Conservation (phyloP, 83 land plant species). For the Picea abies region DNA sequence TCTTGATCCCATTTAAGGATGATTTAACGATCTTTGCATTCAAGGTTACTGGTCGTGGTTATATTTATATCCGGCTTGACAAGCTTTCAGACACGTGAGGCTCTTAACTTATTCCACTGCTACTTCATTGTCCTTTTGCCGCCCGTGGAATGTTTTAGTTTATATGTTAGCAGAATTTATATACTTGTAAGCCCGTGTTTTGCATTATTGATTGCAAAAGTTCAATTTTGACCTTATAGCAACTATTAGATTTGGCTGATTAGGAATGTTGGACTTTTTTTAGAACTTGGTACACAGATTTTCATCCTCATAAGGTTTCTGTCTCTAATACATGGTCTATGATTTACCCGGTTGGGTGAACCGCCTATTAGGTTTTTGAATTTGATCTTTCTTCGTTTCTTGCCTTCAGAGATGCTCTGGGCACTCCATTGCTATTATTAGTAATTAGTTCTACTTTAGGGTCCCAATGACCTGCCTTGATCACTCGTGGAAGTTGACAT, state of each 20-base stretch:
- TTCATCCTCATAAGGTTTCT: no score
- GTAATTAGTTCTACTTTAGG: background rate
- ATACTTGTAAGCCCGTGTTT: background rate
- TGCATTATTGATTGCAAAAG: background rate
- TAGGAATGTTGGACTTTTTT: background rate
- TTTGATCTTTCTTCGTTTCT: no score
- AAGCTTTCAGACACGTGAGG: conserved; percentile 63
- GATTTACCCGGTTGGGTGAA: no score
- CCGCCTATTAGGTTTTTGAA: no score
- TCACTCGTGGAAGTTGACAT: background rate
- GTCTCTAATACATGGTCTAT: no score
- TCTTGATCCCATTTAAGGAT: conserved; percentile 34
- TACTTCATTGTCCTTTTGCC: background rate
- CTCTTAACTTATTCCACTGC: background rate
- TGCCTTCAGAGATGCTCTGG: no score
- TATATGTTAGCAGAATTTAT: background rate
- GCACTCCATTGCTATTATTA: no score
- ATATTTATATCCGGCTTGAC: conserved; percentile 67
- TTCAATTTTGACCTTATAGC: background rate
- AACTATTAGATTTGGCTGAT: background rate
- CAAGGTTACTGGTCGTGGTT: conserved; percentile 63
- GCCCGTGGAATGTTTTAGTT: background rate
- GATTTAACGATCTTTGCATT: conserved; percentile 50
- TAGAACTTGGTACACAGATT: background rate
- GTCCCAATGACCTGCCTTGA: background rate